phyloP scores from a whole-genome alignment of 345 rosid species.

The Kernera saxatilis region DNA sequence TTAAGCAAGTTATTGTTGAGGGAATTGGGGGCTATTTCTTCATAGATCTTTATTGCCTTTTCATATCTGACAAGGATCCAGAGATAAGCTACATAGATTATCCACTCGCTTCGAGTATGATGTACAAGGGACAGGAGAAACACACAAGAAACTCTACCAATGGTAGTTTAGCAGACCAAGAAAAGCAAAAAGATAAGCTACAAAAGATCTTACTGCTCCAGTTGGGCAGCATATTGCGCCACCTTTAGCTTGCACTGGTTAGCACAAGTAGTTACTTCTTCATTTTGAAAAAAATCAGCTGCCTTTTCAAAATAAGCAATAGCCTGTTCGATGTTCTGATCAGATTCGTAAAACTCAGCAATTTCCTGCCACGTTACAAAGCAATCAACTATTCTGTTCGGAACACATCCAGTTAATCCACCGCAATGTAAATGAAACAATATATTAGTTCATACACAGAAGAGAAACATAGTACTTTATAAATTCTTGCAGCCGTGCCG shows the following conservation, averaged over 20 bases:
- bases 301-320: conserved; percentile 52
- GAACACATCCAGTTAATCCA: too few relatives aligned
- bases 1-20: conserved; percentile 66
- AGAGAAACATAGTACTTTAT: conserved; percentile 43
- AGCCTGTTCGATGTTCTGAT: conserved; percentile 44
- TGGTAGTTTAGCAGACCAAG: too few relatives aligned
- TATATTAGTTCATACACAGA: neutral
- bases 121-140: too few relatives aligned
- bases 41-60: conserved; percentile 73
- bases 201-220: conserved; percentile 57
- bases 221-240: conserved; percentile 73
- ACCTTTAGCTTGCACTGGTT: conserved; percentile 88
- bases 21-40: conserved; percentile 58
- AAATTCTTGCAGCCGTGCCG: conserved; percentile 81
- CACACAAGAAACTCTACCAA: too few relatives aligned
- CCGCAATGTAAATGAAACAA: neutral
- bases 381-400: too few relatives aligned
- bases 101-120: too few relatives aligned
- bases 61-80: too few relatives aligned
- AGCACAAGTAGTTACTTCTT: conserved; percentile 71
- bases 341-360: conserved; percentile 57
- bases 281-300: conserved; percentile 61
- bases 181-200: conserved; percentile 14
- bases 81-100: too few relatives aligned
- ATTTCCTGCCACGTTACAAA: conserved; percentile 74